A percentile compares a stretch with the other conserved stretches of the same genome.
Conservation (phyloP, 257 asterid genomes). For the Mitragyna speciosa region DNA sequence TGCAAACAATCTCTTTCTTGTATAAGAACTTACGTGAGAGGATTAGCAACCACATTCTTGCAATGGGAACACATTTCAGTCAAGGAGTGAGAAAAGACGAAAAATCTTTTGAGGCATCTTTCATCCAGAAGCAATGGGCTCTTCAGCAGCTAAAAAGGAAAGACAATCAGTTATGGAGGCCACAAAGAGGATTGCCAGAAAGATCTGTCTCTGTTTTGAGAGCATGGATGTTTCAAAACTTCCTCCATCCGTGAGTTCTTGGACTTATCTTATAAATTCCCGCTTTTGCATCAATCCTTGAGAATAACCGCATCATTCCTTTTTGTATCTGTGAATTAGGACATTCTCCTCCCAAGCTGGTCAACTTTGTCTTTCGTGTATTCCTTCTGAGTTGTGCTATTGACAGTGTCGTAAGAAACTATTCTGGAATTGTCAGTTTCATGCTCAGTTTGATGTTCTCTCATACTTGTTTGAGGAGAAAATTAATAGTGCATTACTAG, state of each 20-base stretch:
- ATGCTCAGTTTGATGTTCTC: too few species aligned
- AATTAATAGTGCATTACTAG: too few species aligned
- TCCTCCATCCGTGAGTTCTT: constrained; percentile 86
- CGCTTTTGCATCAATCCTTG: neutral
- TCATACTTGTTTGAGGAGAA: too few species aligned
- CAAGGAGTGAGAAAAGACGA: constrained; percentile 35
- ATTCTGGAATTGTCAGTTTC: too few species aligned
- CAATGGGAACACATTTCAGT: constrained; percentile 46
- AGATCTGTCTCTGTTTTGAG: constrained; percentile 84
- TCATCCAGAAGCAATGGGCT: constrained; percentile 79
- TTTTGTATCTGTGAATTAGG: constrained; percentile 7
- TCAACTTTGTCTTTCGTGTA: too few species aligned
- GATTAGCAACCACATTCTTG: constrained; percentile 64
- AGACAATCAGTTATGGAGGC: constrained; percentile 84
- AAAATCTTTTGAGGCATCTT: constrained; percentile 48
- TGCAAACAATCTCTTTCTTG: constrained; percentile 59
- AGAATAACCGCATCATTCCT: neutral
- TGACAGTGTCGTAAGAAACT: too few species aligned
- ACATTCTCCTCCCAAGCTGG: neutral
- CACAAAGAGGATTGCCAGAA: constrained; percentile 94
- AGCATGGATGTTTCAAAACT: constrained; percentile 97
- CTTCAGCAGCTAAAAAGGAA: constrained; percentile 76
- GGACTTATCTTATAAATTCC: neutral
- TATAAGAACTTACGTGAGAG: constrained; percentile 70
- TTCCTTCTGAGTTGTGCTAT: too few species aligned